These are phyloP conservation scores for Coemansia sp. DNA, from an alignment of 192 early-diverging fungal genomes.

Conservation along the genomic window DNA sequence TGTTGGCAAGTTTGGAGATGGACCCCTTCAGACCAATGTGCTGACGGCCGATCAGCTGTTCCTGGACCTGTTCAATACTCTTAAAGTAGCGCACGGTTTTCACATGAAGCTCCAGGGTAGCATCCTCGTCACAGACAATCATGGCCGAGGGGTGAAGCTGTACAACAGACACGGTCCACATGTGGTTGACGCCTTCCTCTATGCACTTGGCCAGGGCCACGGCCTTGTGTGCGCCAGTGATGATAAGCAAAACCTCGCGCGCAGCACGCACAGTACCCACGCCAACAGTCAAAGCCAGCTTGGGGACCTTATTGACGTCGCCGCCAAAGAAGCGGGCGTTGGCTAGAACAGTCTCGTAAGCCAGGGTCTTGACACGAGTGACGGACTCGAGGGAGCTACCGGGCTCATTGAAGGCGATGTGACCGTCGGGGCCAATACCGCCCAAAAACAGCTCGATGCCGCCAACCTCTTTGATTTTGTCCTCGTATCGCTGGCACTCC, in stretches of 20 bases:
- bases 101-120: conserved; percentile 85
- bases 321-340: conserved; percentile 87
- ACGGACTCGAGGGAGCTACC: conserved; percentile 80
- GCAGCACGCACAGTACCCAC: conserved; percentile 88
- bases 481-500: conserved; percentile 81
- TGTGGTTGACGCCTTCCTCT: conserved; percentile 84
- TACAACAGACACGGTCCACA: conserved; percentile 88
- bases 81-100: conserved; percentile 91
- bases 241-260: conserved; percentile 81
- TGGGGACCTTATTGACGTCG: conserved; percentile 85
- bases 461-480: conserved; percentile 73
- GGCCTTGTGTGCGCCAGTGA: conserved; percentile 87
- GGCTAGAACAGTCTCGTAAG: conserved; percentile 87
- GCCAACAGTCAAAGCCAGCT: conserved; percentile 86
- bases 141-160: conserved; percentile 80
- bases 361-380: conserved; percentile 85
- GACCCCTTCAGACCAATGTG: conserved; percentile 72
- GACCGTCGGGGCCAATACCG: conserved; percentile 87
- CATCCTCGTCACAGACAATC: conserved; percentile 89
- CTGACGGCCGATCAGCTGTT: conserved; percentile 72
- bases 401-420: conserved; percentile 91
- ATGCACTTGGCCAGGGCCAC: conserved; percentile 85
- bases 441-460: conserved; percentile 88
- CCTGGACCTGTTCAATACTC: conserved; percentile 83
- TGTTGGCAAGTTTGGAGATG: conserved; percentile 38